Percentiles rank a stretch among this genome's conserved stretches.
These are phyloP conservation scores for Dichotomopilus funicola DNA, from an alignment of 2,329 filamentous ascomycete species.

Conservation along the genomic window DNA sequence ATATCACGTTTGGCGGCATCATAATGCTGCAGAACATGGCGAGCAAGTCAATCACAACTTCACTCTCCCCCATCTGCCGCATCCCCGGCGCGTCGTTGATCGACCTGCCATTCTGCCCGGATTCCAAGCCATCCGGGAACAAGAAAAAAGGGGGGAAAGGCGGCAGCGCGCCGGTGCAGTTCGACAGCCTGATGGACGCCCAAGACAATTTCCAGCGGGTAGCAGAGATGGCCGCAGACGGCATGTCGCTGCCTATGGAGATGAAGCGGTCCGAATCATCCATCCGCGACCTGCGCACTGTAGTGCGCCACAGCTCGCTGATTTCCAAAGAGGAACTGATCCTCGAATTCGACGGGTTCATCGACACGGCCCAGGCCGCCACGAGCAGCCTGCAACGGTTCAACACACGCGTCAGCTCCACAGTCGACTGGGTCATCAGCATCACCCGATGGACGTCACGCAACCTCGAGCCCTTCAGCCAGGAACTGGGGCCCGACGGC, in stretches of 20 bases:
- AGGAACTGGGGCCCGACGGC: slow-evolving; percentile 36
- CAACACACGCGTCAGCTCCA: slow-evolving; percentile 67
- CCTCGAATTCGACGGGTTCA: slow-evolving; percentile 69
- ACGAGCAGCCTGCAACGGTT: slow-evolving; percentile 64
- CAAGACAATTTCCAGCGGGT: slow-evolving; percentile 74
- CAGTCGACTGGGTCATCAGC: slow-evolving; percentile 66
- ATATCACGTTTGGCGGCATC: slow-evolving; percentile 52
- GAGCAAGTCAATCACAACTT: slow-evolving; percentile 52
- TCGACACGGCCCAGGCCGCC: slow-evolving; percentile 59
- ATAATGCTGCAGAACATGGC: slow-evolving; percentile 57
- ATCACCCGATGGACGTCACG: slow-evolving; percentile 71
- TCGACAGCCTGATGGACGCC: slow-evolving; percentile 66
- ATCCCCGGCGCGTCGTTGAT: slow-evolving; percentile 59
- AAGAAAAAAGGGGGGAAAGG: slow-evolving; percentile 21
- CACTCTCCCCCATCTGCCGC: slow-evolving; percentile 62
- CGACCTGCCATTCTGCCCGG: slow-evolving; percentile 57
- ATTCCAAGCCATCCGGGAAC: slow-evolving; percentile 13
- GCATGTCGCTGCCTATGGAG: slow-evolving; percentile 63
- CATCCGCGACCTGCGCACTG: slow-evolving; percentile 65
- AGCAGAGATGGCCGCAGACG: slow-evolving; percentile 58
- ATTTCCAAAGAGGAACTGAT: slow-evolving; percentile 64
- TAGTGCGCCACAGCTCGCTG: slow-evolving; percentile 65
- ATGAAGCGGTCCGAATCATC: slow-evolving; percentile 73
- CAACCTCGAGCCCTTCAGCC: slow-evolving; percentile 50
- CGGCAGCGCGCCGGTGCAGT: slow-evolving; percentile 45